A percentile compares a stretch with the other conserved stretches of the same genome.
phyloP scores from a whole-genome alignment of 2,329 filamentous ascomycete species.

The Leptodontidium sp. region DNA sequence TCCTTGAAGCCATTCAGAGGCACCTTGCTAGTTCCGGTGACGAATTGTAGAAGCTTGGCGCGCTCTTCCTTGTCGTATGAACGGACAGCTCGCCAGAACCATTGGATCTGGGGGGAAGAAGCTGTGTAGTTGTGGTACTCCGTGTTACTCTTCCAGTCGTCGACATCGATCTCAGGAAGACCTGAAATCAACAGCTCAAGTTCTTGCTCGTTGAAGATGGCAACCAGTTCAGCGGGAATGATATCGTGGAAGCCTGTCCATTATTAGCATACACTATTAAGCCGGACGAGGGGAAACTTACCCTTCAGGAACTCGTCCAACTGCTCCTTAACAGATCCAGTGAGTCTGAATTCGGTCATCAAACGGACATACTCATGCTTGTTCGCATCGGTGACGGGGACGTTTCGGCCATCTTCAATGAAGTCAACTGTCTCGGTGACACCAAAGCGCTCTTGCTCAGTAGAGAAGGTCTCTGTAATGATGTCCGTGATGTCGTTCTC shows the following conservation, averaged over 20 bases:
- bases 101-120: constrained; percentile 95
- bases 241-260: constrained; percentile 91
- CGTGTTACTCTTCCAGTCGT: constrained; percentile 99
- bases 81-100: constrained; percentile 98
- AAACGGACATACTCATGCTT: constrained; percentile 97
- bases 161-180: constrained; percentile 94
- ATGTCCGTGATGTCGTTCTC: constrained; percentile 99
- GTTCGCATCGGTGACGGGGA: constrained; percentile 95
- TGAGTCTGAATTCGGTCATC: constrained; percentile 92
- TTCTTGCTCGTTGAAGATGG: constrained; percentile 99
- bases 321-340: constrained; percentile 92
- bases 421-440: constrained; percentile 88
- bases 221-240: constrained; percentile 90
- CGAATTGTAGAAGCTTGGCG: constrained; percentile 95
- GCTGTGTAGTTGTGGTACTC: constrained; percentile 98
- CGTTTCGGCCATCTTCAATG: constrained; percentile 85
- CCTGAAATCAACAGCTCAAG: constrained; percentile 96
- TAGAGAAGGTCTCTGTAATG: constrained; percentile 94
- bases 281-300: constrained; percentile 49
- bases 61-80: constrained; percentile 99
- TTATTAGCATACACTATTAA: constrained; percentile 44
- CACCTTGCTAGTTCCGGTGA: constrained; percentile 97
- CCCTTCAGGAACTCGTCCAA: constrained; percentile 91
- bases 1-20: constrained; percentile 99
- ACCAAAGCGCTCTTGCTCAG: constrained; percentile 94